Conservation (phyloP, 352 stramenopile species). For the Blastocystis sp. region DNA sequence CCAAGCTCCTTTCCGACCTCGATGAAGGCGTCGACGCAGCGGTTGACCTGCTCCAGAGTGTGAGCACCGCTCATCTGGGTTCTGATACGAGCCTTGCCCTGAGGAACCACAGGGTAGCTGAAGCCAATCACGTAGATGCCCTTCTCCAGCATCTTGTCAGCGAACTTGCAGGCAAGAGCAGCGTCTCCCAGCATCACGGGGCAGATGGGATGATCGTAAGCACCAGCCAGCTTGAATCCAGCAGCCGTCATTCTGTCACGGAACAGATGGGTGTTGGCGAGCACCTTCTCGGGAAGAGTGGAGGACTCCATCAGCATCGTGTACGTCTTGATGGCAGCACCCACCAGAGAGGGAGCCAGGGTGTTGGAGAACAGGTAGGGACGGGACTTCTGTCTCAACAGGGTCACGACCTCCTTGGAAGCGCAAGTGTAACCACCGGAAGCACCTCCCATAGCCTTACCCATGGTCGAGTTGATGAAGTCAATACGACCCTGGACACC, state of each 20-base stretch:
- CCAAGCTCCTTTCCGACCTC: conserved; percentile 69
- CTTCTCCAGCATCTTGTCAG: conserved; percentile 78
- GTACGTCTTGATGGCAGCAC: conserved; percentile 79
- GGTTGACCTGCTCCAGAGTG: conserved; percentile 76
- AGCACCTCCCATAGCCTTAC: conserved; percentile 79
- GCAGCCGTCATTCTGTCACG: conserved; percentile 75
- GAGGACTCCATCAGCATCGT: conserved; percentile 72
- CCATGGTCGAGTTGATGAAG: conserved; percentile 83
- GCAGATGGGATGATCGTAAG: conserved; percentile 72
- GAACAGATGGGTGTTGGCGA: conserved; percentile 77
- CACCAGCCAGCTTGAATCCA: conserved; percentile 76
- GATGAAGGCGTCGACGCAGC: conserved; percentile 79
- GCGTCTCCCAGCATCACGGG: conserved; percentile 81
- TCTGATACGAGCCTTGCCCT: conserved; percentile 77
- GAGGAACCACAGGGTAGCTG: conserved; percentile 80
- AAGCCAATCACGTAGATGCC: conserved; percentile 86
- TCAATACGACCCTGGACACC: conserved; percentile 75
- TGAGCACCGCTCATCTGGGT: conserved; percentile 80
- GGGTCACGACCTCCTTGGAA: conserved; percentile 73
- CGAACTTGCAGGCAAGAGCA: conserved; percentile 73
- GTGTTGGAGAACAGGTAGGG: conserved; percentile 85
- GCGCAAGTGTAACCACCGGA: conserved; percentile 73
- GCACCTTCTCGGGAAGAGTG: conserved; percentile 73
- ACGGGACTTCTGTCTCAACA: conserved; percentile 74
- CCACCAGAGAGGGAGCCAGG: conserved; percentile 76